Base-by-base conservation (phyloP, 371 early-diverging fungal species). In the Apophysomyces ossiformis region DNA sequence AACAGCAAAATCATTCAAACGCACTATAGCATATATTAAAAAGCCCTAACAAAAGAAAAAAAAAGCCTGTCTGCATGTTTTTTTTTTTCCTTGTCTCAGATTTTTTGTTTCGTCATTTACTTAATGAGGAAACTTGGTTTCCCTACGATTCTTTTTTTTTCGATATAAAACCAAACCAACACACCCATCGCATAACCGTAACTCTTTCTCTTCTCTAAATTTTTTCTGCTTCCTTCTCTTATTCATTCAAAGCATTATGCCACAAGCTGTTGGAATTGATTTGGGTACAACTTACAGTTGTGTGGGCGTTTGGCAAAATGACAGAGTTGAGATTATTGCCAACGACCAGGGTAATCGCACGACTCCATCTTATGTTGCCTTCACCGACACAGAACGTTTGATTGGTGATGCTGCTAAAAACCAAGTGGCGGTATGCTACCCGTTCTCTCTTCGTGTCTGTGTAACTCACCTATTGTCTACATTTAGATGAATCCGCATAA, bases 281-380 rank as follows among this genome's bases (percentile, higher is more conserved):
- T 66, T 75, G 69, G 75, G 75, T 58, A 76, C 75, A 32, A 76
- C 75, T 62, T 95, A 95, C 87, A 89, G 91, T 35, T 92, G 91
- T 76, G 90, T 89, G 68, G 88, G 89, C 73, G 85, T 92, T 37
- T 84, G 90, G 79, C 73, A 78, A 61, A 71, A 73, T 45, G 79
- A 78, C 37, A 73, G 79, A 67, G 85, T 85, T 58, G 88, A 87
- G 71, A 87, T 87, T 70, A 94, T 99, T 75, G 95, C 95, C 83
- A 98, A 98, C 86, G 87, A 93, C 59, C 94, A 96, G 77, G 99
- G 99, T 72, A 92, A 92, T 67, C 92, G 97, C 72, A 99, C 98
- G 46, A 99, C 98, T 12, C 99, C 99, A n/a, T 98, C 99, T 21
- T 92, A 96, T 58, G 98, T 99, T 26, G 93, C 96, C 65, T 95